A percentile compares a stretch with the other conserved stretches of the same genome.
These are phyloP conservation scores for Ceratocystis huliohia DNA, from an alignment of 2,329 filamentous ascomycete species.

Conservation along the genomic window DNA sequence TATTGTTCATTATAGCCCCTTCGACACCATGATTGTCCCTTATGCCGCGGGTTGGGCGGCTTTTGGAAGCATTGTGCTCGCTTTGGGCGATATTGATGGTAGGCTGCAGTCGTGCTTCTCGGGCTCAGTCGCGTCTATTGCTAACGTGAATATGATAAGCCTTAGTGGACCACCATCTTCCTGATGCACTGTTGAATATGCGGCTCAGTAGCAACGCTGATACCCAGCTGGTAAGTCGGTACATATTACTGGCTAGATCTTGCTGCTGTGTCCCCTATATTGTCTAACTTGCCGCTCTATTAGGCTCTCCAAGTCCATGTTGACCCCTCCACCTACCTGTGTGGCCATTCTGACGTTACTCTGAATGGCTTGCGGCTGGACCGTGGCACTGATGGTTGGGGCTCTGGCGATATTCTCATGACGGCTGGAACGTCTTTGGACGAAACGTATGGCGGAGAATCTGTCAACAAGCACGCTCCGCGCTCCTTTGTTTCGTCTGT, in stretches of 20 bases:
- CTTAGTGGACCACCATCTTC: not conserved
- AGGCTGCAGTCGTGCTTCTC: not conserved
- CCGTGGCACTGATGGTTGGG: slow-evolving; percentile 12
- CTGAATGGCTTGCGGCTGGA: slow-evolving; percentile 13
- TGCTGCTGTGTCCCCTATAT: not conserved
- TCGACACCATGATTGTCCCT: not conserved
- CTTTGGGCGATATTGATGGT: not conserved
- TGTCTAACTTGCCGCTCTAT: not conserved
- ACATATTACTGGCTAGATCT: slow-evolving; percentile 6
- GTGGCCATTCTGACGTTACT: slow-evolving; percentile 17
- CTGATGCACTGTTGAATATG: slow-evolving; percentile 21
- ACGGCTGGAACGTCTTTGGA: not conserved
- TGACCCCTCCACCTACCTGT: slow-evolving; percentile 12
- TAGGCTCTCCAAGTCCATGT: slow-evolving; percentile 17
- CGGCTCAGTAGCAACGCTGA: slow-evolving; percentile 17
- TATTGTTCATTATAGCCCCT: not conserved
- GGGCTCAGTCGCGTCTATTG: not conserved
- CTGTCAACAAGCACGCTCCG: not conserved
- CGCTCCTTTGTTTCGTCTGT: slow-evolving; percentile 2
- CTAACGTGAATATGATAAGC: not conserved
- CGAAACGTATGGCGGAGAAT: not conserved
- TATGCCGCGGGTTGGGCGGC: not conserved
- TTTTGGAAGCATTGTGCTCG: not conserved
- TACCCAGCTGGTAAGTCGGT: slow-evolving; percentile 15
- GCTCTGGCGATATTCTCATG: slow-evolving; percentile 16